Evolutionary conservation across 441 rosid species (phyloP).

Genomic region (Cnidoscolus chayamansa): DNA sequence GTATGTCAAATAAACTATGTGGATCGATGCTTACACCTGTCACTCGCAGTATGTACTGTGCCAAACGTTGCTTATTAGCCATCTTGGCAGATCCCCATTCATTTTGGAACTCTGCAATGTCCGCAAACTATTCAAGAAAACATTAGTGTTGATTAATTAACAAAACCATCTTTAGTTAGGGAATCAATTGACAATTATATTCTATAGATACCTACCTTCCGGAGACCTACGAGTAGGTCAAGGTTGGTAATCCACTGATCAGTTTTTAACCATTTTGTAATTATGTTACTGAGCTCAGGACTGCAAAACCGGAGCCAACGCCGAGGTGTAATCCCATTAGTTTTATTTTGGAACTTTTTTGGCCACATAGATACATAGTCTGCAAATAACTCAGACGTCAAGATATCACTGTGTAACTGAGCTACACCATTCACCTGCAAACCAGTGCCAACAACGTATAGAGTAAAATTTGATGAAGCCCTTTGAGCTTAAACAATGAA

Average conservation of each 20-base stretch:
- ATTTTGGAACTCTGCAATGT: slow-evolving; percentile 66
- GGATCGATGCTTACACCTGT: slow-evolving; percentile 82
- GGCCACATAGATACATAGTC: slow-evolving; percentile 97
- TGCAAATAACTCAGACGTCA: slow-evolving; percentile 80
- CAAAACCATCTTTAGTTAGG: not conserved
- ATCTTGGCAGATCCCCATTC: slow-evolving; percentile 96
- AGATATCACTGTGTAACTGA: slow-evolving; percentile 92
- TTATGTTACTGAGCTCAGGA: slow-evolving; percentile 90
- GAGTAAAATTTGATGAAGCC: slow-evolving; percentile 1
- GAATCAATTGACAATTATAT: not conserved
- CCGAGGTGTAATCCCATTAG: slow-evolving; percentile 95
- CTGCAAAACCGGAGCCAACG: slow-evolving; percentile 96
- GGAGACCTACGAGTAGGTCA: slow-evolving; percentile 85
- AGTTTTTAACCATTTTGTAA: slow-evolving; percentile 88
- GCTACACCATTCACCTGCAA: slow-evolving; percentile 98
- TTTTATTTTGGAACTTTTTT: slow-evolving; percentile 88
- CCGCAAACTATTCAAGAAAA: slow-evolving; percentile 67
- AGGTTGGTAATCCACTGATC: slow-evolving; percentile 81
- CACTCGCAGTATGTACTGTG: slow-evolving; percentile 62
- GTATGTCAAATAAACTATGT: slow-evolving; percentile 86
- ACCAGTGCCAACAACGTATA: slow-evolving; percentile 12
- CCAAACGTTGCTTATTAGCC: slow-evolving; percentile 83
- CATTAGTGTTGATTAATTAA: slow-evolving; percentile 17
- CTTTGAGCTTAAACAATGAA: not conserved
- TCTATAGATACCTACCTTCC: slow-evolving; percentile 45